Evolutionary conservation across 2,329 filamentous ascomycete species (phyloP).

Genomic region (Ramichloridium luteum): DNA sequence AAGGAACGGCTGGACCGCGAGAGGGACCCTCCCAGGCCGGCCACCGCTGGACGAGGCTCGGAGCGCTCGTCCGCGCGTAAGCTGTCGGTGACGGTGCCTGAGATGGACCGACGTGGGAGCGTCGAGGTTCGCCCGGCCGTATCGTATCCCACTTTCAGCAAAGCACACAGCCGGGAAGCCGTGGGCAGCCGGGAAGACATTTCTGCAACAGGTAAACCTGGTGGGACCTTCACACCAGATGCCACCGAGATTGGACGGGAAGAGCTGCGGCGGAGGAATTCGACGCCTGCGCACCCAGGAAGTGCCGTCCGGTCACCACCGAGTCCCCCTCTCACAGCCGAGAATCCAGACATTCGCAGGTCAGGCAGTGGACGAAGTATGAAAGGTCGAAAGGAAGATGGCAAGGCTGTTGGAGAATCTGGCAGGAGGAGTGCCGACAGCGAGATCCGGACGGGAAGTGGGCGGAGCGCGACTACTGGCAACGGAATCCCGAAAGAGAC

Average conservation of each 20-base stretch:
- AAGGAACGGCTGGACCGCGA: constrained; percentile 18
- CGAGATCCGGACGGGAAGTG: constrained; percentile 25
- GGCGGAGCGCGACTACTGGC: constrained; percentile 29
- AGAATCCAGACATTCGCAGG: constrained; percentile 33
- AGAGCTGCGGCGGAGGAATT: constrained; percentile 18
- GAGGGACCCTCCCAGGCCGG: constrained; percentile 14
- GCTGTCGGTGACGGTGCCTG: constrained; percentile 27
- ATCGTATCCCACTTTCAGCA: constrained; percentile 76
- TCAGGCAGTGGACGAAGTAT: constrained; percentile 34
- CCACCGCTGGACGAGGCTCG: constrained; percentile 4
- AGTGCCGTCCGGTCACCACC: constrained; percentile 29
- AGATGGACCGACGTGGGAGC: constrained; percentile 33
- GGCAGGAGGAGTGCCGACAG: constrained; percentile 33
- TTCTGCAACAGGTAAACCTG: background rate
- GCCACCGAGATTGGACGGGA: constrained; percentile 30
- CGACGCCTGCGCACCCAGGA: constrained; percentile 14
- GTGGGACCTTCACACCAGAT: constrained; percentile 26
- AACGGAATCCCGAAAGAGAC: constrained; percentile 32
- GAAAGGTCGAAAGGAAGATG: constrained; percentile 27
- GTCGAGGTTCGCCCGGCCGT: constrained; percentile 30
- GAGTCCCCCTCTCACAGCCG: constrained; percentile 35
- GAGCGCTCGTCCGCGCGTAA: constrained; percentile 4
- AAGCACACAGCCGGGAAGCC: constrained; percentile 81
- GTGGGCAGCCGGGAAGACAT: constrained; percentile 46
- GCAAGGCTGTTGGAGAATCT: constrained; percentile 25